Percentiles rank a stretch among this genome's conserved stretches.
Evolutionary conservation across 805 yeast species (phyloP).

Genomic region (Dipodascopsis tothii): DNA sequence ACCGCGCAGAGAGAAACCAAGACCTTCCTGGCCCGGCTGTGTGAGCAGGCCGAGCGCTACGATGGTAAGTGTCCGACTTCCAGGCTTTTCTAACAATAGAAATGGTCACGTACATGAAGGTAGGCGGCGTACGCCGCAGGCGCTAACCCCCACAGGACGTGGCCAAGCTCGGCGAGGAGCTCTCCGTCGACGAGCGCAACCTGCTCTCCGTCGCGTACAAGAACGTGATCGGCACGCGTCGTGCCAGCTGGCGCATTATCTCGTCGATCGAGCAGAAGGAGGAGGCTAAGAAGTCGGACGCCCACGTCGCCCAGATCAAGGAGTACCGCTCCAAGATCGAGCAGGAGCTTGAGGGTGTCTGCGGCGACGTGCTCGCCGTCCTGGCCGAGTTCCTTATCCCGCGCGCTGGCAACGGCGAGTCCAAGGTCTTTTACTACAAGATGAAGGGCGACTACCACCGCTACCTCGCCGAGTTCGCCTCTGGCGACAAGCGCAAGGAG

Average conservation of each 20-base stretch:
- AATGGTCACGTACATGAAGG: conserved; percentile 98
- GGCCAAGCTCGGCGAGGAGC: conserved; percentile 44
- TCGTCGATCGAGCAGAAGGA: conserved; percentile 98
- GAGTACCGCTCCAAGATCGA: conserved; percentile 95
- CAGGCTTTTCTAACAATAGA: conserved; percentile 38
- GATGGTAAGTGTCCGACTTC: conserved; percentile 37
- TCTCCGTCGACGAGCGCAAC: conserved; percentile 97
- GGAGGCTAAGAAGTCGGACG: conserved; percentile 87
- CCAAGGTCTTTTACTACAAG: conserved; percentile 96
- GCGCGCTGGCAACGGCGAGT: conserved; percentile 93
- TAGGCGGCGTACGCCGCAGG: conserved; percentile 58
- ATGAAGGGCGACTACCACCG: conserved; percentile 99
- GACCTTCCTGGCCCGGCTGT: conserved; percentile 94
- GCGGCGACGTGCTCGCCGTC: conserved; percentile 87
- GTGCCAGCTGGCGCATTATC: conserved; percentile 99
- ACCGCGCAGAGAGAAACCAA: conserved; percentile 84
- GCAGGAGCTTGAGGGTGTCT: conserved; percentile 85
- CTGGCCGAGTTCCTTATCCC: conserved; percentile 86
- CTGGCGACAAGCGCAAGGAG: conserved; percentile 84
- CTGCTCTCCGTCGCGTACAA: conserved; percentile 95
- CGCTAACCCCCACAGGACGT: conserved; percentile 43
- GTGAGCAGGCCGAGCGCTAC: conserved; percentile 99
- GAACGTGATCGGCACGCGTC: conserved; percentile 97
- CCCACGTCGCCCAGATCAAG: conserved; percentile 81
- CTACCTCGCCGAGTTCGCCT: conserved; percentile 95